Evolutionary conservation across 2,329 filamentous ascomycete species (phyloP).

Genomic region (Dryadomyces quercus-mongolicae): DNA sequence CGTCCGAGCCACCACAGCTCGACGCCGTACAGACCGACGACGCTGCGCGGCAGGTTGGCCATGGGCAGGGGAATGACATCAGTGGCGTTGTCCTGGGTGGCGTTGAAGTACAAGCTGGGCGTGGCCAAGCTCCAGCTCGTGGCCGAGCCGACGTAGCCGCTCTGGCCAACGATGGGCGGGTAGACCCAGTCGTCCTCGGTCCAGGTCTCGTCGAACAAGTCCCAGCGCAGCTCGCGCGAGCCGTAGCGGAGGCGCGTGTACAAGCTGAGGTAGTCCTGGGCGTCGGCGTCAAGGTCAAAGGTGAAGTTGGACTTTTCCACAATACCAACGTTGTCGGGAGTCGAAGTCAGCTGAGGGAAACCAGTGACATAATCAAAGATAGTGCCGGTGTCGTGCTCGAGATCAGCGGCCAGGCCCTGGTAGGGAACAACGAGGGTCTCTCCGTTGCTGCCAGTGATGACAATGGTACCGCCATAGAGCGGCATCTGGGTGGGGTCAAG

Average conservation of each 20-base stretch:
- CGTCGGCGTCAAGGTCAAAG: not conserved
- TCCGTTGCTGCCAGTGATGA: constrained; percentile 19
- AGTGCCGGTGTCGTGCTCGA: not conserved
- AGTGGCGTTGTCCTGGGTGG: constrained; percentile 1
- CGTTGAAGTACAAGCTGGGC: not conserved
- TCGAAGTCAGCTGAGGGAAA: not conserved
- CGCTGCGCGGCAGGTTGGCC: constrained; percentile 11
- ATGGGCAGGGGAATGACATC: constrained; percentile 11
- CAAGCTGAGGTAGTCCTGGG: not conserved
- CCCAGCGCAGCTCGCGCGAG: constrained; percentile 17
- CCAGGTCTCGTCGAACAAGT: constrained; percentile 15
- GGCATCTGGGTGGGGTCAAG: constrained; percentile 12
- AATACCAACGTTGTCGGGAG: not conserved
- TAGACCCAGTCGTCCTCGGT: constrained; percentile 15
- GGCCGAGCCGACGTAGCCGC: constrained; percentile 14
- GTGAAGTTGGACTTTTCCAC: constrained; percentile 1
- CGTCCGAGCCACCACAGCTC: constrained; percentile 11
- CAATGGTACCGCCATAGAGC: constrained; percentile 22
- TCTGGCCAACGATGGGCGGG: constrained; percentile 13
- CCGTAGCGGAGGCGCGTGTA: not conserved
- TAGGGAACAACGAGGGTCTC: constrained; percentile 22
- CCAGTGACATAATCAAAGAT: constrained; percentile 2
- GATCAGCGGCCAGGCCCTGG: constrained; percentile 10
- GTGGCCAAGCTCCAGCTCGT: constrained; percentile 5
- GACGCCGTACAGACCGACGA: constrained; percentile 9